A percentile compares a stretch with the other conserved stretches of the same genome.
phyloP scores from a whole-genome alignment of 163 green algal species.

The Dunaliella salina region DNA sequence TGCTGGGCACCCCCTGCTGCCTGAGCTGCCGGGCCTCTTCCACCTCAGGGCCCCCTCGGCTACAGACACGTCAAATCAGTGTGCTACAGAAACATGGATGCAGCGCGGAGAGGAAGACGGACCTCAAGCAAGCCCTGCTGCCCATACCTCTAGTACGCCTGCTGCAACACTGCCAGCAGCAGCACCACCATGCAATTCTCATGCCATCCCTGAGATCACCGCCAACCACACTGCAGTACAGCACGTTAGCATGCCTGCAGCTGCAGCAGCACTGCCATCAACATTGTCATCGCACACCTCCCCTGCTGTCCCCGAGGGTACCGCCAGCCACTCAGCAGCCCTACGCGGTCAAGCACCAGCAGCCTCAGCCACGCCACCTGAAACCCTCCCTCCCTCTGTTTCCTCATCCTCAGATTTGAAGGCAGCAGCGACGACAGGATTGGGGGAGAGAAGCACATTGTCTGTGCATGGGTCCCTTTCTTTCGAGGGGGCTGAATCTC shows the following conservation, averaged over 20 bases:
- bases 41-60: conserved; percentile 8
- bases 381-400: not conserved
- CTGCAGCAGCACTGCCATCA: too few relatives aligned
- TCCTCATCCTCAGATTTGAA: not conserved
- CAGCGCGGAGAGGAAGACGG: too few relatives aligned
- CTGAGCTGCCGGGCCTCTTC: conserved; percentile 31
- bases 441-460: too few relatives aligned
- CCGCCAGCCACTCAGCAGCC: not conserved
- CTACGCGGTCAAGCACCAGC: not conserved
- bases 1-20: conserved; percentile 30
- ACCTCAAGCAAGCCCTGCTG: too few relatives aligned
- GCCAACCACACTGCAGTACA: not conserved
- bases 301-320: too few relatives aligned
- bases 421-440: not conserved
- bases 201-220: too few relatives aligned
- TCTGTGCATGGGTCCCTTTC: too few relatives aligned
- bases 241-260: not conserved
- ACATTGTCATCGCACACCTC: too few relatives aligned
- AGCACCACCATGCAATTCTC: too few relatives aligned
- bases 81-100: not conserved
- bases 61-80: not conserved
- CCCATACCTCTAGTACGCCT: too few relatives aligned
- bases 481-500: too few relatives aligned
- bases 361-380: not conserved
- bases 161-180: too few relatives aligned